phyloP scores from a whole-genome alignment of 352 stramenopile species.

The Globisporangium canariense region DNA sequence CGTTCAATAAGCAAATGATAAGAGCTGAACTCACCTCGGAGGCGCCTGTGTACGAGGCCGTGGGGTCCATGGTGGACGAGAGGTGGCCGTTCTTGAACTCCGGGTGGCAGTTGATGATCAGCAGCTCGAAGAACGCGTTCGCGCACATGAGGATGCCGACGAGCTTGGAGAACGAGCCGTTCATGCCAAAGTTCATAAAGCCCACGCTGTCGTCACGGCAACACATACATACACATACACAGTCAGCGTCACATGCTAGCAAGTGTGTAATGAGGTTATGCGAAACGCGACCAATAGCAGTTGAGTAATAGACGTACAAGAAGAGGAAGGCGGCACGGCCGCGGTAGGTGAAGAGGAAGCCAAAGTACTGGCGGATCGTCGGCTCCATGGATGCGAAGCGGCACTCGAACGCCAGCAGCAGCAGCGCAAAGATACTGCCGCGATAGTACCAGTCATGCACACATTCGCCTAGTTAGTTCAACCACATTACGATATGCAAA shows the following conservation, averaged over 20 bases:
- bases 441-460: constrained; percentile 7
- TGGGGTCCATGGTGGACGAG: constrained; percentile 74
- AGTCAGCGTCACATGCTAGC: not conserved
- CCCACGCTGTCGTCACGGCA: constrained; percentile 38
- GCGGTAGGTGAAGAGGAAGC: constrained; percentile 87
- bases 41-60: constrained; percentile 56
- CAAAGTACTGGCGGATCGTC: constrained; percentile 81
- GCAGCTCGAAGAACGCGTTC: constrained; percentile 69
- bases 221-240: not conserved
- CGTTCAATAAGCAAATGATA: not conserved
- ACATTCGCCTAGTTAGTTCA: not conserved
- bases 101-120: constrained; percentile 84
- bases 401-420: constrained; percentile 84
- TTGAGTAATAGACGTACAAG: constrained; percentile 28
- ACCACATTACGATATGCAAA: not conserved
- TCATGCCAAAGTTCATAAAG: constrained; percentile 89
- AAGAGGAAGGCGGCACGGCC: constrained; percentile 84
- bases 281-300: not conserved
- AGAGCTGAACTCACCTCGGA: constrained; percentile 26
- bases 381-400: constrained; percentile 87
- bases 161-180: constrained; percentile 60
- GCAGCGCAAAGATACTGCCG: constrained; percentile 72
- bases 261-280: not conserved
- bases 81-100: constrained; percentile 79
- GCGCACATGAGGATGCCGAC: constrained; percentile 77